Evolutionary conservation across 1,284 basidiomycete species (phyloP).

Genomic region (Trichosporon coremiiforme): DNA sequence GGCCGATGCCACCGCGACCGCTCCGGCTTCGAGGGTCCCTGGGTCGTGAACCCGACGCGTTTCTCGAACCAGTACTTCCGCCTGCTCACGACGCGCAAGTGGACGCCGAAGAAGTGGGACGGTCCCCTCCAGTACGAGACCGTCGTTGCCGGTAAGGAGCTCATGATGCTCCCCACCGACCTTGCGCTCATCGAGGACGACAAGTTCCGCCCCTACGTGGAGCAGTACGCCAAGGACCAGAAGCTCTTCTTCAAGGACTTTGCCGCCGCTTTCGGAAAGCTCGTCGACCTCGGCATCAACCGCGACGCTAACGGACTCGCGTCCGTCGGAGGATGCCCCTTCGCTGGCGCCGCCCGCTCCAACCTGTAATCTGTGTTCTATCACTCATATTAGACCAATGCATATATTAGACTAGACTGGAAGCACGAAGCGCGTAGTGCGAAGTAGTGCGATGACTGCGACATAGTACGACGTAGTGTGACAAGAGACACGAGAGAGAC

Average conservation of each 20-base stretch:
- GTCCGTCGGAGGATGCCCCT: constrained; percentile 51
- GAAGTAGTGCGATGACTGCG: too few species aligned
- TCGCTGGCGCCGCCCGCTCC: constrained; percentile 33
- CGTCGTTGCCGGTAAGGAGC: constrained; percentile 57
- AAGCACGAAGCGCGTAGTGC: too few species aligned
- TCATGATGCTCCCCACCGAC: constrained; percentile 64
- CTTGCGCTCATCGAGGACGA: constrained; percentile 57
- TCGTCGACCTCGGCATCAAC: constrained; percentile 58
- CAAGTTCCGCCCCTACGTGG: constrained; percentile 56
- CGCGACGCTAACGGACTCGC: constrained; percentile 55
- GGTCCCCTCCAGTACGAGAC: constrained; percentile 60
- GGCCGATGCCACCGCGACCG: constrained; percentile 60
- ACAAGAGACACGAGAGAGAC: too few species aligned
- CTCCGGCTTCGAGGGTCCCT: constrained; percentile 58
- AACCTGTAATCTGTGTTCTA: neutral
- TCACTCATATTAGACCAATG: neutral
- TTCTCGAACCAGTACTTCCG: constrained; percentile 61
- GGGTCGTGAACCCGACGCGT: constrained; percentile 59
- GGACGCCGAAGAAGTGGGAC: constrained; percentile 61
- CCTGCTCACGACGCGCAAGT: constrained; percentile 59
- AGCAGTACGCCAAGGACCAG: constrained; percentile 60
- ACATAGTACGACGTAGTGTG: too few species aligned
- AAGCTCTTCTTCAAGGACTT: constrained; percentile 63
- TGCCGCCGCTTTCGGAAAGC: constrained; percentile 56
- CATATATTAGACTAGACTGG: too few species aligned